Conservation (phyloP, 208 protist genomes). For the Leishmania braziliensis region DNA sequence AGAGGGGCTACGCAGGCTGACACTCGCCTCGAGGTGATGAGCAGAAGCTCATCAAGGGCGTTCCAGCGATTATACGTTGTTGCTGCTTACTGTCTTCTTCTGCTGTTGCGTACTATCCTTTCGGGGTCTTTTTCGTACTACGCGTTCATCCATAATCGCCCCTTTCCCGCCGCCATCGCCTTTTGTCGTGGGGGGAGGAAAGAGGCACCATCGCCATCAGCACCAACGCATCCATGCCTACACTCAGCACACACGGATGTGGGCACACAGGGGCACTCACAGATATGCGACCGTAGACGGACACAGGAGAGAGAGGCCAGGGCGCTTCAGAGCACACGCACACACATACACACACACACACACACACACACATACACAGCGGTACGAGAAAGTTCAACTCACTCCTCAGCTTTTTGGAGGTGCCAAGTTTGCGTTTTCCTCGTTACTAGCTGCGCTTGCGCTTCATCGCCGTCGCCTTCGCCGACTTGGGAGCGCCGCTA, state of each 20-base stretch:
- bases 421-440: background rate
- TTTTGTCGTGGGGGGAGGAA: background rate
- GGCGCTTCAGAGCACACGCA: background rate
- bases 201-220: constrained; percentile 1
- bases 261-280: background rate
- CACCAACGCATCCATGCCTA: background rate
- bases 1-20: background rate
- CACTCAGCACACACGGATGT: background rate
- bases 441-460: constrained; percentile 31
- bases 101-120: background rate
- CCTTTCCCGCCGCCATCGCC: background rate
- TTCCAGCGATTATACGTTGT: background rate
- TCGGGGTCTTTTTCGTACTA: background rate
- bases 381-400: background rate
- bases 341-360: background rate
- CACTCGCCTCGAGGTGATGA: background rate
- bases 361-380: background rate
- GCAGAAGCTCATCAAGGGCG: background rate
- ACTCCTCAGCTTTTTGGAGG: background rate
- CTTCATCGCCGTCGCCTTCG: constrained; percentile 45
- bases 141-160: background rate
- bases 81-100: background rate
- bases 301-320: background rate
- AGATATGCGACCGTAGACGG: background rate
- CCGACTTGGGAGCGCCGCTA: constrained; percentile 46